Conservation (phyloP, 805 yeast genomes). For the Candida broadrunensis region DNA sequence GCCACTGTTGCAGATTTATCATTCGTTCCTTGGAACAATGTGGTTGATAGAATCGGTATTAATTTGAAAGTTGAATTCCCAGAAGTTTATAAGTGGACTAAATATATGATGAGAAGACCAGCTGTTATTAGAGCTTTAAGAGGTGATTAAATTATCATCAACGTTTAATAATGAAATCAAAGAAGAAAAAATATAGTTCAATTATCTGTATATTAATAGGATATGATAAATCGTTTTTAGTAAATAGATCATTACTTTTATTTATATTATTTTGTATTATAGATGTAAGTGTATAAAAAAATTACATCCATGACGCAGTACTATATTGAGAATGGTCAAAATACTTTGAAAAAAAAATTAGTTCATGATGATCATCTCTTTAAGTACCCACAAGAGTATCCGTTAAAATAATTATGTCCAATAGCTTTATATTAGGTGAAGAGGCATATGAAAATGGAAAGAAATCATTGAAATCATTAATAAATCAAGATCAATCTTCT, state of each 20-base stretch:
- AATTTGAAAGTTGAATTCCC: constrained; percentile 86
- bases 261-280: too few relatives aligned
- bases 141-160: constrained; percentile 55
- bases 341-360: too few relatives aligned
- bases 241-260: too few relatives aligned
- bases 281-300: too few relatives aligned
- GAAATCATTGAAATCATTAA: constrained; percentile 15
- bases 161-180: too few relatives aligned
- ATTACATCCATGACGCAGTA: too few relatives aligned
- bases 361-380: too few relatives aligned
- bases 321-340: too few relatives aligned
- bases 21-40: constrained; percentile 96
- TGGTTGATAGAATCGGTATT: constrained; percentile 88
- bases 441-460: constrained; percentile 13
- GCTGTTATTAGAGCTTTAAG: constrained; percentile 84
- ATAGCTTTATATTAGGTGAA: constrained; percentile 14
- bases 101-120: constrained; percentile 92
- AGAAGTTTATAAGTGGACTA: constrained; percentile 95
- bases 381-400: too few relatives aligned
- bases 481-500: constrained; percentile 4
- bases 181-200: background rate
- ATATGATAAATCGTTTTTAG: too few relatives aligned
- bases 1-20: constrained; percentile 84
- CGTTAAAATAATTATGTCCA: background rate
- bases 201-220: too few relatives aligned